phyloP scores from a whole-genome alignment of 352 stramenopile genomes.

The Pythium dissimile region DNA sequence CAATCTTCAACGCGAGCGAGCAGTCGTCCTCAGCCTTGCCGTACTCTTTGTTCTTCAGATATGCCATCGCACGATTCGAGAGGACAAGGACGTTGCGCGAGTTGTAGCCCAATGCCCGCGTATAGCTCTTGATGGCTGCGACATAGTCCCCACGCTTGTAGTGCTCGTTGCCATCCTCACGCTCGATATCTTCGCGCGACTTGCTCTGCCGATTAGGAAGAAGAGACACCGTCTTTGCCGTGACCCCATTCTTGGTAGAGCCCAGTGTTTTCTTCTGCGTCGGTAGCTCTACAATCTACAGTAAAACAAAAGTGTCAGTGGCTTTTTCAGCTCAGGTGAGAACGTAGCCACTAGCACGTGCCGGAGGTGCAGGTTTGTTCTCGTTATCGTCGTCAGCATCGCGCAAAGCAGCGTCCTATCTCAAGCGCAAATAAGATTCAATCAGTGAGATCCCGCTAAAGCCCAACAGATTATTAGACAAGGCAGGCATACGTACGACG shows the following conservation, averaged over 20 bases:
- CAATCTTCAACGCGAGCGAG: conserved; percentile 71
- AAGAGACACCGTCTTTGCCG: not conserved
- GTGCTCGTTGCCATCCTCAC: conserved; percentile 90
- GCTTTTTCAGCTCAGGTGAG: too few species aligned
- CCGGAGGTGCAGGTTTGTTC: not conserved
- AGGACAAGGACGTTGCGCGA: conserved; percentile 68
- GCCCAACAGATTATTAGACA: not conserved
- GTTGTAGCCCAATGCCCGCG: conserved; percentile 73
- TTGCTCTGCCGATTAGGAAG: conserved; percentile 2
- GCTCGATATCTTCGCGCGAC: conserved; percentile 67
- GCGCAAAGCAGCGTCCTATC: conserved; percentile 28
- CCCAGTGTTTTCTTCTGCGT: not conserved
- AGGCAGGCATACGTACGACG: conserved; percentile 37
- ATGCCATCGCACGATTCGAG: conserved; percentile 90
- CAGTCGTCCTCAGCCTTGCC: conserved; percentile 89
- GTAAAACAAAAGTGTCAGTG: too few species aligned
- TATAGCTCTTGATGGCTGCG: conserved; percentile 89
- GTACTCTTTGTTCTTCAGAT: conserved; percentile 86
- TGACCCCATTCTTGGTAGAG: not conserved
- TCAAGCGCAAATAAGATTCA: not conserved
- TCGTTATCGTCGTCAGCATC: conserved; percentile 27
- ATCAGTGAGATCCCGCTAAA: not conserved
- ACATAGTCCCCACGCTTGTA: conserved; percentile 87
- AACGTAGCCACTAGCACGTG: not conserved
- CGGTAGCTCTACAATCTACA: not conserved